Base-by-base conservation (phyloP, 1,139 yeast genomes). In the Pichia sp. region DNA sequence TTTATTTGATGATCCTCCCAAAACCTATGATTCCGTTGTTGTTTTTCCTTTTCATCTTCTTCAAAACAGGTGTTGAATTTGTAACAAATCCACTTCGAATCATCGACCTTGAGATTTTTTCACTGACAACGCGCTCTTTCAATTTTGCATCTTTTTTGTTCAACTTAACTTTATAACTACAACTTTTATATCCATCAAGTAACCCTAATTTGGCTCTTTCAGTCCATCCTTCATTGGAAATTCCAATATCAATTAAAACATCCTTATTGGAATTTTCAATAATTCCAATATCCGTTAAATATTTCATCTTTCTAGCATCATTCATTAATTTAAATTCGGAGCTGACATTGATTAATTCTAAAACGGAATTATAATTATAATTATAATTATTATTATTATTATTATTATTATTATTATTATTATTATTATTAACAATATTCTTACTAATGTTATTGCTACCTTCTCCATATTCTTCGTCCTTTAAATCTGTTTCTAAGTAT, bases 401-500 rank as follows among this genome's bases (percentile, higher is more conserved):
- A n/a, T n/a, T n/a, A n/a, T n/a, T n/a, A n/a, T n/a, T n/a, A n/a
- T n/a, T n/a, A n/a, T n/a, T n/a, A n/a, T n/a, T n/a, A n/a, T n/a
- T n/a, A n/a, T n/a, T 28, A 10, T 44, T 31, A 13, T 42, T 30
- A 9, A 22, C 25, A 4, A 3, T 22, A 22, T 22, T 22, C 3
- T 22, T 28, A 10, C 42, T 31, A 13, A 36, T 30, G 5, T 36
- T 16, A 18, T 47, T 46, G 5, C 31, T 29, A 18, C n/a, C 31
- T 16, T 43, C 28, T 16, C 6, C 31, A 5, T 34, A 18, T 13
- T 36, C 36, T 10, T 42, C 46, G 27, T 44, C 47, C 22, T 45
- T 42, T 42, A 43, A 28, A 44, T 53, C 53, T 6, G 48, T 49
- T 22, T 56, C 58, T 8, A 56, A 25, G 44, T 56, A 56, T 31